A percentile compares a stretch with the other conserved stretches of the same genome.
Conservation (phyloP, 352 stramenopile genomes). For the Globisporangium cederbergense region DNA sequence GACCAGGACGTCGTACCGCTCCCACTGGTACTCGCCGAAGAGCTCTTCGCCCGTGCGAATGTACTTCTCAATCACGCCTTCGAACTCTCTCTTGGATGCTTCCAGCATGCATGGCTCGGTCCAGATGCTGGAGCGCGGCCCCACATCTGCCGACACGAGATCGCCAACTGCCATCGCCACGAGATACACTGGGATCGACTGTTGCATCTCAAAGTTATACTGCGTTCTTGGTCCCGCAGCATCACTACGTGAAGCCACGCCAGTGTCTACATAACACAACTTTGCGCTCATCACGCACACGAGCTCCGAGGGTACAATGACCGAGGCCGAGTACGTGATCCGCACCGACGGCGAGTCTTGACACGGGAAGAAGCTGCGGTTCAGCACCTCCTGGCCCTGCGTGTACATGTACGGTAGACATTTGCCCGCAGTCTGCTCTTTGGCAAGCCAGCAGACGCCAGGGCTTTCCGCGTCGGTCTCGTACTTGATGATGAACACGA, state of each 20-base stretch:
- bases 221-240: slow-evolving; percentile 15
- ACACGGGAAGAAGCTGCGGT: slow-evolving; percentile 81
- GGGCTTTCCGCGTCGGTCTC: slow-evolving; percentile 59
- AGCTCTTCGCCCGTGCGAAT: slow-evolving; percentile 66
- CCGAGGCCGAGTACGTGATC: slow-evolving; percentile 92
- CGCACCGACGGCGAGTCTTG: slow-evolving; percentile 95
- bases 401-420: slow-evolving; percentile 80
- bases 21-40: slow-evolving; percentile 84
- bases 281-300: slow-evolving; percentile 89
- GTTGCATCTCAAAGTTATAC: slow-evolving; percentile 77
- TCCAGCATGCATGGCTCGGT: slow-evolving; percentile 83
- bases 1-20: slow-evolving; percentile 79
- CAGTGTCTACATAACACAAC: slow-evolving; percentile 24
- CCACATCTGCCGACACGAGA: slow-evolving; percentile 60
- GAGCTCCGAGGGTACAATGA: slow-evolving; percentile 90
- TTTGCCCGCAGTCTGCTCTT: slow-evolving; percentile 81
- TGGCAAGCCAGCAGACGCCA: slow-evolving; percentile 79
- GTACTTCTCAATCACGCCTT: slow-evolving; percentile 70
- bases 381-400: slow-evolving; percentile 83
- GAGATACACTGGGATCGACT: slow-evolving; percentile 84
- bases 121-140: slow-evolving; percentile 73
- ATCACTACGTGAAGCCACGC: slow-evolving; percentile 10
- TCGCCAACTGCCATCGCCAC: slow-evolving; percentile 82
- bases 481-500: slow-evolving; percentile 57
- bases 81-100: slow-evolving; percentile 66